A percentile compares a stretch with the other conserved stretches of the same genome.
Evolutionary conservation across 2,329 filamentous ascomycete genomes (phyloP).

Genomic region (Diplodia mutila): DNA sequence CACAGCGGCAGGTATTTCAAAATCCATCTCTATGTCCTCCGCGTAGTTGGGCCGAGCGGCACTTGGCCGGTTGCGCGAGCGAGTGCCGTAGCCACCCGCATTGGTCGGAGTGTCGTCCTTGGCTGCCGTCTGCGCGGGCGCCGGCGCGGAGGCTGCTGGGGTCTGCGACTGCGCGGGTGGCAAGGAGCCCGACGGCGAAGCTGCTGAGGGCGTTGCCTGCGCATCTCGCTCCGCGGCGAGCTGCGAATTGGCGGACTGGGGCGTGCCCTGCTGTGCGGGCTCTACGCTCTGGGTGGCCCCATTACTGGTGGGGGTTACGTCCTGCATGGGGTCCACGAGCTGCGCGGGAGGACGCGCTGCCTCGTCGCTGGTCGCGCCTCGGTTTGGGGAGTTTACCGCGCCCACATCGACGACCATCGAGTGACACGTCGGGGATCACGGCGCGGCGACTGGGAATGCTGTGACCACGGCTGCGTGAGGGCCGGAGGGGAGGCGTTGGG

Average conservation of each 20-base stretch:
- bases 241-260: constrained; percentile 42
- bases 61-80: constrained; percentile 85
- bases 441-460: constrained; percentile 16
- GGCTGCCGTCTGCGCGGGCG: constrained; percentile 37
- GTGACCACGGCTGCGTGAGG: constrained; percentile 6
- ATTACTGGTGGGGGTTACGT: constrained; percentile 36
- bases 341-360: constrained; percentile 35
- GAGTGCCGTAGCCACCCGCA: constrained; percentile 81
- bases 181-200: constrained; percentile 34
- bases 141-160: constrained; percentile 34
- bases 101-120: constrained; percentile 36
- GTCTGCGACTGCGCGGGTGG: constrained; percentile 37
- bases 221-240: constrained; percentile 27
- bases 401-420: constrained; percentile 42
- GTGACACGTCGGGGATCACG: constrained; percentile 25
- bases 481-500: constrained; percentile 9
- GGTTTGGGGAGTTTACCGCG: constrained; percentile 37
- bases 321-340: constrained; percentile 30
- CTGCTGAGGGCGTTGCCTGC: constrained; percentile 27
- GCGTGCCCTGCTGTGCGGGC: constrained; percentile 37
- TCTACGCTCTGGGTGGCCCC: constrained; percentile 5
- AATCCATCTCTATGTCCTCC: constrained; percentile 90
- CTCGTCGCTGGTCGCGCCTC: constrained; percentile 37
- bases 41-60: constrained; percentile 89
- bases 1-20: constrained; percentile 65